Base-by-base conservation (phyloP, 495 filamentous ascomycete species). In the Cetradonia linearis region DNA sequence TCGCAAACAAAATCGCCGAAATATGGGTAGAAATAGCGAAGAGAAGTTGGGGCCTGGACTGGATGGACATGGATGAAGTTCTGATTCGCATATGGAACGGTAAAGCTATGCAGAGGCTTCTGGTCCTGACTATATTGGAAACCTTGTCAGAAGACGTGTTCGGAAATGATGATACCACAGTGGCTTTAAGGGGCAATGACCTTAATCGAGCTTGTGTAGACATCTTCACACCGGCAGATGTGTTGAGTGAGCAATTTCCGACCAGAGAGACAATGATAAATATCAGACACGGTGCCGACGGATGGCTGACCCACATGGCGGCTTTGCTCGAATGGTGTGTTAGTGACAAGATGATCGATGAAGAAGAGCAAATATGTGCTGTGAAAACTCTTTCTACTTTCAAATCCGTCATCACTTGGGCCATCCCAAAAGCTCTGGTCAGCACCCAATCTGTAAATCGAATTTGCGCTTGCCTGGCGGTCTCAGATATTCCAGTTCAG, bases 81-180 rank as follows among this genome's bases (percentile, higher is more conserved):
- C 78, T 99, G 46, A 82, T 90, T 46, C 81, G 81, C 60, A 78
- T 96, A 28, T 98, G 94, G 94, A 74, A 77, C n/a, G 80, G 81
- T 25, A 80, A 81, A 53, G 71, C 84, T 25, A 81, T 84, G 18
- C 86, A 89, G 70, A 89, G 89, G 71, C 82, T 86, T 65, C 76
- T 95, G 42, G 89, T 95, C 18, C 76, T 95, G 8, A 83, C 81
- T 34, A 81, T 96, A 46, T 76, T 99, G 56, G 93, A 97, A 73
- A 89, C 85, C n/a, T 77, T 97, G 49, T 95, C 91, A 4, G 94
- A 97, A 64, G 94, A 96, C 64, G 81, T 97, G 33, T 96, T 96
- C 72, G 88, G 86, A 63, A 82, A 86, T 4, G 93, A 97, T 63
- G 93, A 97, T 73, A 78, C 85, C 4, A 83, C 87, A 5, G 91